Conservation (phyloP, 345 rosid species). For the Hibiscus trionum region DNA sequence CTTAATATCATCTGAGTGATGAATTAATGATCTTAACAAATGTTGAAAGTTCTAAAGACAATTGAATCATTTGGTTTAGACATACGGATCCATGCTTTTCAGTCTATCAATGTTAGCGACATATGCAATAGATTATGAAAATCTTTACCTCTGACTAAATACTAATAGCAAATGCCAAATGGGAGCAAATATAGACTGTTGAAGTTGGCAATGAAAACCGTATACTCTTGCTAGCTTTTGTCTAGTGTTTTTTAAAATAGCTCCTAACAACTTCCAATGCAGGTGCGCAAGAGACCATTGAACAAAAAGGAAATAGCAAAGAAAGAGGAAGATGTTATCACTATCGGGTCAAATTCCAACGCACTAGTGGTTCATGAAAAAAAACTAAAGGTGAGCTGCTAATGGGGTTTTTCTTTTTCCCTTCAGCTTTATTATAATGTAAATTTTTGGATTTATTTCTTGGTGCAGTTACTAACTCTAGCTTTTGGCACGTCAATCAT, state of each 20-base stretch:
- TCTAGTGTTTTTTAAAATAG: not conserved
- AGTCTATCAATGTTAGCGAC: not conserved
- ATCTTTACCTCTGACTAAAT: not conserved
- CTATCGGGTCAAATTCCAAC: conserved; percentile 36
- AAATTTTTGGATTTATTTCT: not conserved
- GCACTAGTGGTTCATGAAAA: conserved; percentile 45
- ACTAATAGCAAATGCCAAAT: not conserved
- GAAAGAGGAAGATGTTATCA: conserved; percentile 51
- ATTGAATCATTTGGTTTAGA: not conserved
- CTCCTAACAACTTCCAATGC: conserved; percentile 4
- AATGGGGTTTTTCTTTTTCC: conserved; percentile 1
- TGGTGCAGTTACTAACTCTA: not conserved
- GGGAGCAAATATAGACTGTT: not conserved
- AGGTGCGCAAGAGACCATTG: conserved; percentile 61
- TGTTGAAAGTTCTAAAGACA: not conserved
- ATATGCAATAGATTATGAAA: not conserved
- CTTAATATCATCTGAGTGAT: not conserved
- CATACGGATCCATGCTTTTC: not conserved
- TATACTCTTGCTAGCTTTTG: not conserved
- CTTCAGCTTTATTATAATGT: not conserved
- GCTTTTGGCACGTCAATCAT: not conserved
- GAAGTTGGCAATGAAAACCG: not conserved
- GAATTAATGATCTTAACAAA: not conserved
- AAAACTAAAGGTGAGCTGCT: conserved; percentile 41
- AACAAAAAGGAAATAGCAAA: conserved; percentile 42